Percentiles rank a stretch among this genome's conserved stretches.
Evolutionary conservation across 495 filamentous ascomycete genomes (phyloP).

Genomic region (Penicillium robsamsonii): DNA sequence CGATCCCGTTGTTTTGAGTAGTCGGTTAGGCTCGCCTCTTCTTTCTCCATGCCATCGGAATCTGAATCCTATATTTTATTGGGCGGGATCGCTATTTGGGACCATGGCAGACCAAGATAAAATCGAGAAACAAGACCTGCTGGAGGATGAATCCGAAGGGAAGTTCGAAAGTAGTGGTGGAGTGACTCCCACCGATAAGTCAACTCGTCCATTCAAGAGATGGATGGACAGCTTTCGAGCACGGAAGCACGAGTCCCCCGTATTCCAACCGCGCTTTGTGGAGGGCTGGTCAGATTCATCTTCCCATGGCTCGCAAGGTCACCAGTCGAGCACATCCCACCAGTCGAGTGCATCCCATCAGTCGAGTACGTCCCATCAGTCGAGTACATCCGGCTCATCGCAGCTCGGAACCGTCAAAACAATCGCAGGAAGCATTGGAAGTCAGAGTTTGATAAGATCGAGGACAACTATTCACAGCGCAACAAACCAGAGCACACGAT

Average conservation of each 20-base stretch:
- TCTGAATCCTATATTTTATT: neutral
- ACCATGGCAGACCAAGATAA: slow-evolving; percentile 17
- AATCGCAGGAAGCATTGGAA: slow-evolving; percentile 68
- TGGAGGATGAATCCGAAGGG: slow-evolving; percentile 18
- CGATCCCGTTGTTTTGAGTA: neutral
- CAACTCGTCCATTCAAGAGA: slow-evolving; percentile 44
- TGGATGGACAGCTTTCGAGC: slow-evolving; percentile 56
- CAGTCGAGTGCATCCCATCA: slow-evolving; percentile 5
- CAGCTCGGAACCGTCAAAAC: slow-evolving; percentile 77
- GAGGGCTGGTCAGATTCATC: slow-evolving; percentile 48
- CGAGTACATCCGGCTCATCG: slow-evolving; percentile 55
- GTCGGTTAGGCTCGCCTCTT: neutral
- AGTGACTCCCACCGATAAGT: slow-evolving; percentile 9
- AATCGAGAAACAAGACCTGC: neutral
- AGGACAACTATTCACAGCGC: slow-evolving; percentile 50
- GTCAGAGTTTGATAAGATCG: slow-evolving; percentile 63
- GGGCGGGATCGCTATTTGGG: slow-evolving; percentile 5
- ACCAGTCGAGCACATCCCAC: slow-evolving; percentile 4
- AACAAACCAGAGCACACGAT: slow-evolving; percentile 53
- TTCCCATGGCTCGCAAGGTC: slow-evolving; percentile 8
- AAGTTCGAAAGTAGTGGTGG: slow-evolving; percentile 1
- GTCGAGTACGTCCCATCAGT: slow-evolving; percentile 4
- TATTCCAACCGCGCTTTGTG: slow-evolving; percentile 30
- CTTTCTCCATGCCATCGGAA: slow-evolving; percentile 14
- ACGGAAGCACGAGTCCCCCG: slow-evolving; percentile 30